Evolutionary conservation across 2,329 filamentous ascomycete genomes (phyloP), one percentile per base, ranked within the genome.

Genomic region (Sporothrix brasiliensis): DNA sequence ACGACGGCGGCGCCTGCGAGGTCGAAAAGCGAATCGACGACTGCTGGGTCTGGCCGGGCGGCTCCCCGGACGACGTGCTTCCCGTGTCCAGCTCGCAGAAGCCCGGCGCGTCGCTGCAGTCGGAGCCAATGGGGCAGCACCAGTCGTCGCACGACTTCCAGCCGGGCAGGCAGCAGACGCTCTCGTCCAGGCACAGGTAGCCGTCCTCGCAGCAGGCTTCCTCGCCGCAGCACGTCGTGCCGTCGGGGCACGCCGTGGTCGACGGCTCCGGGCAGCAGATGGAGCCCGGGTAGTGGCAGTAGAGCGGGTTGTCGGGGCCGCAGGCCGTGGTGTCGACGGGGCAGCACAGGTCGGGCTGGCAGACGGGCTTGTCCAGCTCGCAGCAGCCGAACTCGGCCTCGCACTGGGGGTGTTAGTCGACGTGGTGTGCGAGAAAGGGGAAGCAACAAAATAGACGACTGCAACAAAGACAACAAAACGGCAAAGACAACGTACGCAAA

Each of bases 261-360:
- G 56, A n/a, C 56, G 56, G 56, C 56, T 61, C 56, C 34, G 56
- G 56, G 34, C 56, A 61, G 56, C 56, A 61, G 19, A 61, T 61
- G 34, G 34, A 14, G 9, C 56, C 56, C 9, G 56, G 56, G n/a
- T 11, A 24, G 2, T 61, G 56, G 34, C 56, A 61, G 56, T 61
- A 44, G 9, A 11, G 19, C 9, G 56, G 56, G n/a, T 61, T 61
- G 56, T 24, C n/a, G n/a, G 56, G 34, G 14, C 56, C 56, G 7
- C 56, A 61, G 19, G 34, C 34, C 10, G 5, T 14, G 4, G 34
- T 61, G 10, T 44, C 56, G 13, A 34, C 30, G 27, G 54, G 54
- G 30, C 54, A 58, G 30, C 54, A 58, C 6, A 34, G 6, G 4
- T 34, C 34, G 34, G 34, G 34, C 34, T 34, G 34, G 34, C 34